phyloP scores from a whole-genome alignment of 345 rosid genomes.

The Ceriops decandra region DNA sequence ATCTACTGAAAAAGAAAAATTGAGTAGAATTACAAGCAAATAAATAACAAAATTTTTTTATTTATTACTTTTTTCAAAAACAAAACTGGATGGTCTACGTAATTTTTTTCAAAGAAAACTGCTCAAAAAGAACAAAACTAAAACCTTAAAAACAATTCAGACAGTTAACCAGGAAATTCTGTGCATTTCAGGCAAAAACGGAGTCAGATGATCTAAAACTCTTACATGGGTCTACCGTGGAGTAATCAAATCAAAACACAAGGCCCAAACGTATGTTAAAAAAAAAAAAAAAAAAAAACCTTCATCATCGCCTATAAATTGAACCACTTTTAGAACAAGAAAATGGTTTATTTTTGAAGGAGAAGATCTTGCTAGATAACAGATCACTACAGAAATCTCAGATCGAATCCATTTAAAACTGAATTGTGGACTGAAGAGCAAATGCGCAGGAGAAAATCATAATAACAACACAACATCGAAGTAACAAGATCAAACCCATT shows the following conservation, averaged over 20 bases:
- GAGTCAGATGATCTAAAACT: slow-evolving; percentile 29
- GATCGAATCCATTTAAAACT: slow-evolving; percentile 30
- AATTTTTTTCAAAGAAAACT: background rate
- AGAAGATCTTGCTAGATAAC: background rate
- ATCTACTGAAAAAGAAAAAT: no score
- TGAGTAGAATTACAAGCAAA: background rate
- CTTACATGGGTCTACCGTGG: slow-evolving; percentile 21
- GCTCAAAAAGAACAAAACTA: slow-evolving; percentile 1
- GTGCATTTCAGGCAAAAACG: slow-evolving; percentile 10
- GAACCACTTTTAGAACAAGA: background rate
- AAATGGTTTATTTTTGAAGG: background rate
- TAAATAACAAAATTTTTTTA: background rate
- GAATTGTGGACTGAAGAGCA: slow-evolving; percentile 20
- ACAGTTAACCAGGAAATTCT: slow-evolving; percentile 9
- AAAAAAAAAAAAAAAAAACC: background rate
- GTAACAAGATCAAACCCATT: background rate
- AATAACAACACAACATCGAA: background rate
- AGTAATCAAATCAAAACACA: slow-evolving; percentile 7
- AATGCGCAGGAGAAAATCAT: background rate
- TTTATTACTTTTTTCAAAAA: background rate
- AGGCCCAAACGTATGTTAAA: background rate
- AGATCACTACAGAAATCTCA: slow-evolving; percentile 23
- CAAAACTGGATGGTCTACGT: slow-evolving; percentile 4
- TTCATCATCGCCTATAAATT: background rate
- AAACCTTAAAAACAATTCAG: slow-evolving; percentile 32